Evolutionary conservation across 1,139 yeast genomes (phyloP), one percentile per base, ranked within the genome.

Genomic region (Suhomyces maxii): DNA sequence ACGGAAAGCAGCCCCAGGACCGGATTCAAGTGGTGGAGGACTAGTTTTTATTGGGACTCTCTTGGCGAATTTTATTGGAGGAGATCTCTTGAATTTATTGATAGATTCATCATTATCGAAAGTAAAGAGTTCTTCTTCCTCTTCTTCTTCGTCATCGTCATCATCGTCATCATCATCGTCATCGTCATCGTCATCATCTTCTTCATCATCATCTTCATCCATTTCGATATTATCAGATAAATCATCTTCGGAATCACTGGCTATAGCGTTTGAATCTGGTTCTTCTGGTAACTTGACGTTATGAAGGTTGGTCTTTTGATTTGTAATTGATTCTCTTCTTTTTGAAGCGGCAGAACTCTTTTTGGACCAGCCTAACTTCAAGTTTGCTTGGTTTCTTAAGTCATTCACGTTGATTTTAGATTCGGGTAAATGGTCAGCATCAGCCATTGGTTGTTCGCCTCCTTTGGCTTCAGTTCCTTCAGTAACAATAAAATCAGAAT

Each of bases 281-380:
- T 73, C 79, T 42, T 55, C 59, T 46, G 84, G 84, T 7, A 80
- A 59, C 48, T 67, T 71, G 26, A 75, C 55, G 53, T 70, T 72
- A 59, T 79, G 83, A 37, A 74, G 61, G 53, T 77, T 80, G 26
- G 71, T 64, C 39, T 63, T 63, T 33, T 71, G 64, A 53, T 71
- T 75, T 26, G 86, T 79, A 44, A 83, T 83, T 26, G 84, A 77
- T 54, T 81, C 85, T 51, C 88, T 68, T 57, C 84, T 60, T 18
- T 37, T 34, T 12, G 49, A 13, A 26, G 44, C 33, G 3, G 37
- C 61, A 9, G 50, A 50, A 48, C 57, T 53, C 56, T 73, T 64
- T 64, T 76, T 69, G 58, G 80, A 61, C 79, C 78, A 73, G 31
- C 78, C 79, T 40, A 72, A 60, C 52, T 73, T 72, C 48, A 69